Base-by-base conservation (phyloP, 306 rosid genomes). In the Lathyrus sativus region DNA sequence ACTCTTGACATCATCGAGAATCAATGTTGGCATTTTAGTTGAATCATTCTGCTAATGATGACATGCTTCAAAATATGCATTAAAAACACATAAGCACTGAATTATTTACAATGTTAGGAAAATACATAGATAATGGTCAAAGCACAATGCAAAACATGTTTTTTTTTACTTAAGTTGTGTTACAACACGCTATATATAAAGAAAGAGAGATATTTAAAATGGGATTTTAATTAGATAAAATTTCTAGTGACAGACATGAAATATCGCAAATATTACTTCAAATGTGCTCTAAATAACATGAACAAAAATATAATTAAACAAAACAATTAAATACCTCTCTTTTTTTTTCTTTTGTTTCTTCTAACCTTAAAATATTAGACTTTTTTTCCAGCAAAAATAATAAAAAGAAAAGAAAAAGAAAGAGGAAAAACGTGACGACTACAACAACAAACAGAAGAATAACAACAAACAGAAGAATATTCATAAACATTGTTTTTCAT, bases 171-270 rank as follows among this genome's bases (percentile, higher is more conserved):
- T 4, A 7, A 41, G 38, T 54, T 12, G 61, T 59, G 60, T 11
- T 44, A 51, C 48, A 50, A 46, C 14, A 31, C 5, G 35, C 18
- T 46, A 15, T 48, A 15, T 14, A 17, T 26, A 5, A 7, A 29
- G 51, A 64, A 76, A 65, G 67, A 59, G 55, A 70, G 13, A 55
- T 5, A 59, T 11, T 6, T 9, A 65, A 69, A 31, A 9, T 33
- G 41, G 42, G 28, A 46, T 67, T 41, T 49, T 49, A 49, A 17
- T 49, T 18, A 41, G 49, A 65, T 28, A 22, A 59, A 3, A 41
- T 71, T 67, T 82, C 51, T 26, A 71, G 69, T 48, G 75, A 87
- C 78, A 60, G 70, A 73, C 84, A 83, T 74, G 72, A 75, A 82
- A 85, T 38, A 45, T 78, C 74, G 80, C 75, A 54, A 53, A 65